Evolutionary conservation across 345 rosid species (phyloP).

Genomic region (Gossypium turneri): DNA sequence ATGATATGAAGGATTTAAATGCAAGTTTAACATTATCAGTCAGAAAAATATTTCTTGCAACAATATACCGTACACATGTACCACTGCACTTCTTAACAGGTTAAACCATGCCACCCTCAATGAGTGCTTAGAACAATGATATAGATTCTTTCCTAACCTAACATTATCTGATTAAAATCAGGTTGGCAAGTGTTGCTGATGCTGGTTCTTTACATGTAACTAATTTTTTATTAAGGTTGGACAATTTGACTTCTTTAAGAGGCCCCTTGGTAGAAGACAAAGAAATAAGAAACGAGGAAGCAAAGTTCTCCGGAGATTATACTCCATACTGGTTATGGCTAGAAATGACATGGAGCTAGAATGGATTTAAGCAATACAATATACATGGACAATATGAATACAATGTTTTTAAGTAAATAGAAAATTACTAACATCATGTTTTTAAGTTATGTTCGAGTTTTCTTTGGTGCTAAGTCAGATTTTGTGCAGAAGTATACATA

Average conservation of each 20-base stretch:
- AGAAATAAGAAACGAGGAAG: neutral
- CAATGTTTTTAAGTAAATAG: neutral
- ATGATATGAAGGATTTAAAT: neutral
- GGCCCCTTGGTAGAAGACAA: neutral
- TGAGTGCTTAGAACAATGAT: conserved; percentile 6
- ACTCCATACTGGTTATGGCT: neutral
- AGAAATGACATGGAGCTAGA: conserved; percentile 7
- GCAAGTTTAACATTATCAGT: neutral
- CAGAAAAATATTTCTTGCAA: neutral
- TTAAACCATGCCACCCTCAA: neutral
- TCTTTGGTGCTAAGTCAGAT: conserved; percentile 3
- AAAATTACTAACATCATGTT: neutral
- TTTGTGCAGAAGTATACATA: neutral
- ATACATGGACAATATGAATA: neutral
- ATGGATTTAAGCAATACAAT: neutral
- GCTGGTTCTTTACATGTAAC: conserved; percentile 1
- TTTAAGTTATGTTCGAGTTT: neutral
- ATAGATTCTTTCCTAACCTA: conserved; percentile 1
- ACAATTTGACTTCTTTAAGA: neutral
- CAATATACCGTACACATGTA: neutral
- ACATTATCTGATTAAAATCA: neutral
- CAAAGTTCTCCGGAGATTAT: neutral
- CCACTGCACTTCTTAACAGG: neutral
- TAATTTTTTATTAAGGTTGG: neutral
- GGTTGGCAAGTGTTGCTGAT: neutral